A percentile compares a stretch with the other conserved stretches of the same genome.
These are phyloP conservation scores for Ophiobolus disseminans DNA, from an alignment of 2,329 filamentous ascomycete genomes.

Conservation along the genomic window DNA sequence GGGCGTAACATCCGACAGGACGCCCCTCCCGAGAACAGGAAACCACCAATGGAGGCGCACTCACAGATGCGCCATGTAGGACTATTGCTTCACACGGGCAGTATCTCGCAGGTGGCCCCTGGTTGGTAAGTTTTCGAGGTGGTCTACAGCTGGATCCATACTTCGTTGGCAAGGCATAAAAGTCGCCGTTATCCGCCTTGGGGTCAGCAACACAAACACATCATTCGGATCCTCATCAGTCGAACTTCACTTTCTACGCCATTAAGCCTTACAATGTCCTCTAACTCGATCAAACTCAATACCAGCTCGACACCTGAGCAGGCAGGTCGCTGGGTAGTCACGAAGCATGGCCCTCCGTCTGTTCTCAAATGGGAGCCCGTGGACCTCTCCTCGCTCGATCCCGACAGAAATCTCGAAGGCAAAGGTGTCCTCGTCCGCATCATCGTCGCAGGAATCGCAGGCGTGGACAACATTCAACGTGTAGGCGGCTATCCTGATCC, in stretches of 20 bases:
- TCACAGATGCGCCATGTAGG: too few relatives aligned
- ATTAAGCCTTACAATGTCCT: slow-evolving; percentile 3
- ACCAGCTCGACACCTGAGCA: slow-evolving; percentile 9
- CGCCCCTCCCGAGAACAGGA: too few relatives aligned
- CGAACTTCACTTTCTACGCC: background rate
- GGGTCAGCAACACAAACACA: too few relatives aligned
- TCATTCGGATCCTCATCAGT: too few relatives aligned
- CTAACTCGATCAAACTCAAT: slow-evolving; percentile 1
- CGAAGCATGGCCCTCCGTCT: slow-evolving; percentile 10
- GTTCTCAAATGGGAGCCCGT: slow-evolving; percentile 13
- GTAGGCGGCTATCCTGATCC: slow-evolving; percentile 16
- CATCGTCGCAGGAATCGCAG: slow-evolving; percentile 13
- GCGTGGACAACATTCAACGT: slow-evolving; percentile 17
- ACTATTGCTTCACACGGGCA: too few relatives aligned
- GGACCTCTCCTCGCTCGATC: slow-evolving; percentile 4
- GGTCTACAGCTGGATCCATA: too few relatives aligned
- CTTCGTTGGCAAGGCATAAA: too few relatives aligned
- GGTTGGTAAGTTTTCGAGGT: too few relatives aligned
- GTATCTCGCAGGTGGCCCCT: too few relatives aligned
- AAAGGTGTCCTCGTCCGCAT: slow-evolving; percentile 12
- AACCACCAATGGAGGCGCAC: too few relatives aligned
- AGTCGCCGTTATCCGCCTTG: too few relatives aligned
- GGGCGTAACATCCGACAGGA: too few relatives aligned
- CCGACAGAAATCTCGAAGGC: slow-evolving; percentile 6
- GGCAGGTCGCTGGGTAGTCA: slow-evolving; percentile 13